Conservation (phyloP, 1,284 basidiomycete species). For the Sporisorium scitamineum region DNA sequence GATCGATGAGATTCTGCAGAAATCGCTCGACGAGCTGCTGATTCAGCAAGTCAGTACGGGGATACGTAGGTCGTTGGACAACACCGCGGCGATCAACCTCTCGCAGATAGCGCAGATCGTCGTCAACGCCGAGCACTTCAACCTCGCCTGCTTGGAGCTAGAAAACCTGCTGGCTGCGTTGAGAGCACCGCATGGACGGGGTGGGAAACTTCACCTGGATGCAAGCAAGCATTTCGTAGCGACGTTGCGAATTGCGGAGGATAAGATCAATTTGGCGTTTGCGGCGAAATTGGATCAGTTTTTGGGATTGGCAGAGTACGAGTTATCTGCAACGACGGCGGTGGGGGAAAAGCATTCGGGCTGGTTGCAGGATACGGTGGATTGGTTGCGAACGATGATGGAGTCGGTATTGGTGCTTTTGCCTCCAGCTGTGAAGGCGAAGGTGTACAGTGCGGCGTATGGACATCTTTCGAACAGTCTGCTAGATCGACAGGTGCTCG, state of each 20-base stretch:
- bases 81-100: constrained; percentile 76
- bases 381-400: constrained; percentile 95
- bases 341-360: constrained; percentile 76
- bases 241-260: constrained; percentile 79
- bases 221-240: constrained; percentile 78
- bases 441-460: constrained; percentile 86
- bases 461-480: constrained; percentile 86
- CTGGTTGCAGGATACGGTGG: constrained; percentile 93
- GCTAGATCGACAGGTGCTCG: constrained; percentile 74
- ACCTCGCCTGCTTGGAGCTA: constrained; percentile 84
- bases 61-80: constrained; percentile 79
- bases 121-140: constrained; percentile 92
- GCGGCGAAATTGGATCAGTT: constrained; percentile 95
- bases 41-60: constrained; percentile 83
- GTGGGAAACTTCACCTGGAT: constrained; percentile 80
- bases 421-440: constrained; percentile 82
- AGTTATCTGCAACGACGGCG: constrained; percentile 82
- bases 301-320: constrained; percentile 92
- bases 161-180: constrained; percentile 83
- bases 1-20: constrained; percentile 90
- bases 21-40: constrained; percentile 88
- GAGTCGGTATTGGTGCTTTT: constrained; percentile 87
- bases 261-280: constrained; percentile 85
- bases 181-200: constrained; percentile 78
- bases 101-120: constrained; percentile 95